These are phyloP conservation scores for Starmerella kuoi DNA, from an alignment of 805 yeast species.

Conservation along the genomic window DNA sequence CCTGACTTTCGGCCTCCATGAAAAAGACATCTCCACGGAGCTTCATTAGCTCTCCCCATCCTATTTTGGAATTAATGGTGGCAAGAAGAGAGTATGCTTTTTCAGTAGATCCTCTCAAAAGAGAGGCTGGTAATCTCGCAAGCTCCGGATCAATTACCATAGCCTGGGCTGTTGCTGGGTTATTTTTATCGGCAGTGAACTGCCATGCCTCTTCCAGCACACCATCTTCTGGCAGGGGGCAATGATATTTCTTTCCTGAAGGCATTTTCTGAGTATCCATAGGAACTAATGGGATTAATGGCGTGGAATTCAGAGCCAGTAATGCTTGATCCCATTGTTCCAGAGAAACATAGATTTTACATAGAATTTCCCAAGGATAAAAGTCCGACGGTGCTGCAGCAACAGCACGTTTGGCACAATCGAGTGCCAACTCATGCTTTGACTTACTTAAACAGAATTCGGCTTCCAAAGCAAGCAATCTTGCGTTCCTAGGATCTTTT, in stretches of 20 bases:
- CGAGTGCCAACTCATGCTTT: slow-evolving; percentile 43
- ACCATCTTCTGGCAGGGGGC: slow-evolving; percentile 47
- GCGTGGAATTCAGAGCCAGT: slow-evolving; percentile 58
- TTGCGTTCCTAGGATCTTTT: slow-evolving; percentile 42
- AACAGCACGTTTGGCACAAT: slow-evolving; percentile 48
- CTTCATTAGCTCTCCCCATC: slow-evolving; percentile 70
- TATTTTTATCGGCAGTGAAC: slow-evolving; percentile 24
- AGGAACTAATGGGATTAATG: slow-evolving; percentile 44
- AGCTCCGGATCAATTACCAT: slow-evolving; percentile 34
- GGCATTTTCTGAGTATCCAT: slow-evolving; percentile 38
- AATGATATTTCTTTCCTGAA: slow-evolving; percentile 33
- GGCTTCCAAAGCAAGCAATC: slow-evolving; percentile 50
- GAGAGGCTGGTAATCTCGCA: slow-evolving; percentile 40
- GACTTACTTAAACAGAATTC: slow-evolving; percentile 46
- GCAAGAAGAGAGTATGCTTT: slow-evolving; percentile 62
- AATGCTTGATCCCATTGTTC: slow-evolving; percentile 51
- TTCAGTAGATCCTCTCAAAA: slow-evolving; percentile 41
- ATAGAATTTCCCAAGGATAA: slow-evolving; percentile 55
- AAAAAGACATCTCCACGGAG: slow-evolving; percentile 62
- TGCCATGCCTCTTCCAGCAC: slow-evolving; percentile 40
- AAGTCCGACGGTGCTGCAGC: slow-evolving; percentile 65
- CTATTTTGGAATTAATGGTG: slow-evolving; percentile 50
- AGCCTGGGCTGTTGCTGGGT: slow-evolving; percentile 20
- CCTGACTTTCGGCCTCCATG: slow-evolving; percentile 59
- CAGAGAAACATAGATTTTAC: slow-evolving; percentile 45